Base-by-base conservation (phyloP, 371 early-diverging fungal species). In the Syncephalastrum sp. region DNA sequence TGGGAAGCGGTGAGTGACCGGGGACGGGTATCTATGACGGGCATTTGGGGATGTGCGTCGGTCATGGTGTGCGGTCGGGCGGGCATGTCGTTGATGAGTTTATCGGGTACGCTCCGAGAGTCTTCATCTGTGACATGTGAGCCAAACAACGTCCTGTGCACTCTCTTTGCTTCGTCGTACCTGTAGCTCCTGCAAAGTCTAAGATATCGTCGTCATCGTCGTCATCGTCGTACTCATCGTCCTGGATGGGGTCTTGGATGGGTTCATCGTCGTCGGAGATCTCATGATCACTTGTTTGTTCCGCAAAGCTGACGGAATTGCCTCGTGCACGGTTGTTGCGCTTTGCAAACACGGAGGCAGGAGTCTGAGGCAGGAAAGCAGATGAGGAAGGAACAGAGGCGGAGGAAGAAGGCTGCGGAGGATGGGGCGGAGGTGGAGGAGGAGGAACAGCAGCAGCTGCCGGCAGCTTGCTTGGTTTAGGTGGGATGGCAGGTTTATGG, bases 301-400 rank as follows among this genome's bases (percentile, higher is more conserved):
- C 65, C 13, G 68, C 73, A 70, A 73, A 72, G 43, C 71, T 70
- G 0, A 72, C 68, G n/a, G 75, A 69, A 53, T 60, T 76, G 46
- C 76, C 79, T 74, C 65, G 66, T 42, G 53, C 64, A 52, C 62
- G 54, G 56, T 65, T 62, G 38, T 27, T 49, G n/a, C 58, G 50
- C 50, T 63, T 57, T 17, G 24, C 42, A 27, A 38, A 23, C 5
- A 57, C 33, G 7, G 63, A 25, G 8, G 57, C 42, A 25, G 51
- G 23, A 10, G 42, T 33, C 42, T 16, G 27, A 7, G 43, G 13
- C 44, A 19, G 14, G 41, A n/a, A 33, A 42, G n/a, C 23, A 2
- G 21, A 21, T 21, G 21, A 2, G 21, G 21, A 2, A 21, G 21
- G 38, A 2, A 29, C 5, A 46, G 46, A 14, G 33, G 47, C 24